phyloP scores from a whole-genome alignment of 2,329 filamentous ascomycete species.

The Fusarium circinatum region DNA sequence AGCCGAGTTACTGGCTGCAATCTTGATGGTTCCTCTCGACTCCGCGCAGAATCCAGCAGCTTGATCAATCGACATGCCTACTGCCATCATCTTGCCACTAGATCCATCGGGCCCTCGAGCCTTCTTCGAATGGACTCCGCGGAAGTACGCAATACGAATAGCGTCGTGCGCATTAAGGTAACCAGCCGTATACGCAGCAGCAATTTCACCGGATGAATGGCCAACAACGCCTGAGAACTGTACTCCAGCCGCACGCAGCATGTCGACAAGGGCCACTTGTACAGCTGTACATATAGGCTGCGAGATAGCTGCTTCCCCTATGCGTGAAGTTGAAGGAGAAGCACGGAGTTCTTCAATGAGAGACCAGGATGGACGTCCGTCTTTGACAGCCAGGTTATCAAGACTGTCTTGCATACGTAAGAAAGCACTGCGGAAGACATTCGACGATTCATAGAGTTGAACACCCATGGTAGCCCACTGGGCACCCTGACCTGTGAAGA shows the following conservation, averaged over 20 bases:
- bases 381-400: neutral
- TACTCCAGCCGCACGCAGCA: neutral
- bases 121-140: neutral
- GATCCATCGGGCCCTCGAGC: neutral
- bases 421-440: neutral
- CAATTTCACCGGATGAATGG: neutral
- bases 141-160: neutral
- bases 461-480: neutral
- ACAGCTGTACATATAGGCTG: neutral
- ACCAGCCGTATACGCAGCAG: neutral
- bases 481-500: neutral
- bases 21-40: neutral
- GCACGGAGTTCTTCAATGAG: neutral
- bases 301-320: neutral
- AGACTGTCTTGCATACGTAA: neutral
- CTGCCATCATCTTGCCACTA: neutral
- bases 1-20: neutral
- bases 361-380: neutral
- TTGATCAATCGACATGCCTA: neutral
- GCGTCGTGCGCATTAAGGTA: neutral
- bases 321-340: neutral
- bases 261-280: neutral
- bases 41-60: neutral
- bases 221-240: neutral
- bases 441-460: neutral